Evolutionary conservation across 2,329 filamentous ascomycete species (phyloP).

Genomic region (Colletotrichum falcatum): DNA sequence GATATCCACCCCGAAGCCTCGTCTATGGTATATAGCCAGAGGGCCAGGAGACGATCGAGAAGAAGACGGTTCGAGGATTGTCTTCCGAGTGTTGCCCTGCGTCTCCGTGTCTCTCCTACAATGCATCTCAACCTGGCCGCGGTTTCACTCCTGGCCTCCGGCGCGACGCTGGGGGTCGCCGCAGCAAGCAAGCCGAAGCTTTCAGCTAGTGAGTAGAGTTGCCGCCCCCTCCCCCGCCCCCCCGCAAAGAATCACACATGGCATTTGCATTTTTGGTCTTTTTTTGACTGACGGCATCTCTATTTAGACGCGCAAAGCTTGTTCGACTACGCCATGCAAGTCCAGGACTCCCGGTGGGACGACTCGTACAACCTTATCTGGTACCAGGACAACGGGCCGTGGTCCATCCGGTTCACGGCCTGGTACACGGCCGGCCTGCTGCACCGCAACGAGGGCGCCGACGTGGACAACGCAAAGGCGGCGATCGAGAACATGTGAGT

Average conservation of each 20-base stretch:
- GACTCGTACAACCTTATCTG: conserved; percentile 56
- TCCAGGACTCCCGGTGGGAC: conserved; percentile 55
- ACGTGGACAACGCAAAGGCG: conserved; percentile 51
- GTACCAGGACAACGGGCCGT: conserved; percentile 56
- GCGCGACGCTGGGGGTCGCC: conserved; percentile 28
- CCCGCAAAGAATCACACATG: no score
- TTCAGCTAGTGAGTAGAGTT: conserved; percentile 23
- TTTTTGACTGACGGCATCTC: background rate
- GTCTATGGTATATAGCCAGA: background rate
- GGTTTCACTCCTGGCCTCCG: conserved; percentile 27
- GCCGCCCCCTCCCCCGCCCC: no score
- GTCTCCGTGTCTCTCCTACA: background rate
- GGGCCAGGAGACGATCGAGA: background rate
- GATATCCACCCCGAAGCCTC: background rate
- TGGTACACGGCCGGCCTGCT: conserved; percentile 56
- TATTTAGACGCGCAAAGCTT: conserved; percentile 50
- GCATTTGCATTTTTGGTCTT: background rate
- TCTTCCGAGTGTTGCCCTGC: background rate
- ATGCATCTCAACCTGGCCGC: conserved; percentile 19
- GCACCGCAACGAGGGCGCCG: conserved; percentile 50
- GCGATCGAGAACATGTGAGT: conserved; percentile 52
- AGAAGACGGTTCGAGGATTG: background rate
- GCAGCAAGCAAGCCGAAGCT: conserved; percentile 22
- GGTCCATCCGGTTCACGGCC: conserved; percentile 57
- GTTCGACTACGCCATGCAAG: conserved; percentile 55